phyloP scores from a whole-genome alignment of 139 green algal species.

The Coelastrella sp. region DNA sequence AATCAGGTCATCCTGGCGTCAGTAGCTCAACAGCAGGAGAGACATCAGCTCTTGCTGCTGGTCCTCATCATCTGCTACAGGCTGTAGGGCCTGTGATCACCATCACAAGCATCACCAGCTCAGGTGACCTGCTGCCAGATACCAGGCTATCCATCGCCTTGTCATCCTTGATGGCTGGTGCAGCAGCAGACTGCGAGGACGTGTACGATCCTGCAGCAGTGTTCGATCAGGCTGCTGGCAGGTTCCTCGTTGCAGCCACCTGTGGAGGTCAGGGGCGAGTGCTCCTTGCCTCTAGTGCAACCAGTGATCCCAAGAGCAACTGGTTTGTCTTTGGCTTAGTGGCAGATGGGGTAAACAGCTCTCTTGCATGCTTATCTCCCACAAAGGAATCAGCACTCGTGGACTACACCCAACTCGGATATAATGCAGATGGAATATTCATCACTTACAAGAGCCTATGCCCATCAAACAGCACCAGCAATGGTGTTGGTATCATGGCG shows the following conservation, averaged over 20 bases:
- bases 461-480: neutral
- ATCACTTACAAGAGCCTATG: constrained; percentile 41
- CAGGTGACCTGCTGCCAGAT: neutral
- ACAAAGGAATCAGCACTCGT: neutral
- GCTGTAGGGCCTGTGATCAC: neutral
- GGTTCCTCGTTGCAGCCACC: constrained; percentile 23
- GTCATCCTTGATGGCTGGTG: constrained; percentile 5
- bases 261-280: constrained; percentile 34
- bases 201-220: constrained; percentile 28
- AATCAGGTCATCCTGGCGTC: neutral
- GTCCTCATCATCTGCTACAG: constrained; percentile 13
- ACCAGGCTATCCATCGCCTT: constrained; percentile 8
- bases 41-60: constrained; percentile 16
- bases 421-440: constrained; percentile 38
- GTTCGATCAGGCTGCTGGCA: constrained; percentile 13
- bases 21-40: neutral
- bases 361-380: constrained; percentile 4
- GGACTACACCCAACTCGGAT: constrained; percentile 36
- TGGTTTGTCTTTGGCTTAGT: constrained; percentile 47
- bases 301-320: neutral
- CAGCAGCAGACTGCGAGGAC: constrained; percentile 10
- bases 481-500: constrained; percentile 15
- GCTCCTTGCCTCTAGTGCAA: constrained; percentile 9
- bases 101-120: constrained; percentile 12
- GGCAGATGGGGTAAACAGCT: constrained; percentile 10